Percentiles rank a stretch among this genome's conserved stretches.
These are phyloP conservation scores for Candida sojae DNA, from an alignment of 1,139 yeast genomes.

Conservation along the genomic window DNA sequence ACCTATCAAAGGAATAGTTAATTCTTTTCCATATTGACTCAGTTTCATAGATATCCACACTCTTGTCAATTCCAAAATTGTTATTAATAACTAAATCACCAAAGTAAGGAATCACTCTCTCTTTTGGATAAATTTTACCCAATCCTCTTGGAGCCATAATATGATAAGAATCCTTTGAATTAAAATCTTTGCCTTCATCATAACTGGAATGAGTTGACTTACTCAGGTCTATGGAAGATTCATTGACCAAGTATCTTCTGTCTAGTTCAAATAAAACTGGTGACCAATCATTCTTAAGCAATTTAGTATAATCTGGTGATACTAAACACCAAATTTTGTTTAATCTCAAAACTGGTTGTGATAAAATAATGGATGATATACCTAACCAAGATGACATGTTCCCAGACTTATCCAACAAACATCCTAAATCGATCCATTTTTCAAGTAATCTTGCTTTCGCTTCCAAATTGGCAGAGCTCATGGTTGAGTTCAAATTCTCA, in stretches of 20 bases:
- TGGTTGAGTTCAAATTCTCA: slow-evolving; percentile 27
- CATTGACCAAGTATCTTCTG: slow-evolving; percentile 61
- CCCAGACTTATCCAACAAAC: slow-evolving; percentile 74
- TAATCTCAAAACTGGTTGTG: slow-evolving; percentile 78
- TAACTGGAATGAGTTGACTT: slow-evolving; percentile 16
- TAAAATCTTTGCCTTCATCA: slow-evolving; percentile 8
- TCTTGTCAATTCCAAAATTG: slow-evolving; percentile 12
- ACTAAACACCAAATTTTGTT: slow-evolving; percentile 77
- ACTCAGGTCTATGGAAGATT: slow-evolving; percentile 15
- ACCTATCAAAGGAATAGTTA: slow-evolving; percentile 72
- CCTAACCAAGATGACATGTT: slow-evolving; percentile 97
- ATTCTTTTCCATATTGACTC: slow-evolving; percentile 70
- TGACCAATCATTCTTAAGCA: slow-evolving; percentile 85
- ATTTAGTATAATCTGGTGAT: slow-evolving; percentile 57
- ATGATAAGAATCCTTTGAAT: slow-evolving; percentile 55
- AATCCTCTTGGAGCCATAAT: slow-evolving; percentile 89
- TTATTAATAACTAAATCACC: slow-evolving; percentile 67
- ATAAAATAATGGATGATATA: slow-evolving; percentile 79
- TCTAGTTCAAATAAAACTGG: slow-evolving; percentile 91
- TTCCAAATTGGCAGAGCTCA: slow-evolving; percentile 27
- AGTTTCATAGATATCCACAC: slow-evolving; percentile 54
- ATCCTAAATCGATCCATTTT: slow-evolving; percentile 88
- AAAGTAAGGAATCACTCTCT: slow-evolving; percentile 83
- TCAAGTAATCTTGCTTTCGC: slow-evolving; percentile 68
- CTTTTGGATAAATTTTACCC: slow-evolving; percentile 75